phyloP scores from a whole-genome alignment of 345 rosid species.

The Clarkia xantiana region DNA sequence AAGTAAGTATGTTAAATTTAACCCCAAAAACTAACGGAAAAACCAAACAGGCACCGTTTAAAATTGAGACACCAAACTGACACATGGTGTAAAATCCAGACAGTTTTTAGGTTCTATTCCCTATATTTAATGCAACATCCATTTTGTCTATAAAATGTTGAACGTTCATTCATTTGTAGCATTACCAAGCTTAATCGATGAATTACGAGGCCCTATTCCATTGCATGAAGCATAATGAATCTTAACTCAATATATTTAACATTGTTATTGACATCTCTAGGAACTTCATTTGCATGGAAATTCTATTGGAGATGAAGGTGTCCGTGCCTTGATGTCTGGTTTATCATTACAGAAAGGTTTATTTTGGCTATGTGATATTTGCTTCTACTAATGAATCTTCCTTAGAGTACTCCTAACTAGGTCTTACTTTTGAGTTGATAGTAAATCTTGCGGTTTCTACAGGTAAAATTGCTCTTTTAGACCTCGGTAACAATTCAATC shows the following conservation, averaged over 20 bases:
- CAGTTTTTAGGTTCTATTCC: no score
- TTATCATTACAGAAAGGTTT: conserved; percentile 88
- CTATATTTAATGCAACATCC: not conserved
- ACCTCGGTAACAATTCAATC: conserved; percentile 88
- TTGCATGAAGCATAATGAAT: not conserved
- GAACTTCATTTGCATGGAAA: conserved; percentile 95
- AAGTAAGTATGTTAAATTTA: no score
- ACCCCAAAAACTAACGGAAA: no score
- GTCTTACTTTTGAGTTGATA: no score
- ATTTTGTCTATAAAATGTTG: no score
- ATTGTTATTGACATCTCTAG: conserved; percentile 20
- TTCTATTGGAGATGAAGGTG: conserved; percentile 91
- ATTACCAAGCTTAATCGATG: no score
- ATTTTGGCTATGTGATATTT: conserved; percentile 7
- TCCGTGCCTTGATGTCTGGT: conserved; percentile 65
- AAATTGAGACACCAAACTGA: no score
- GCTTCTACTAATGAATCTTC: not conserved
- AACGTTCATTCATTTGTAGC: no score
- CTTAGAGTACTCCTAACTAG: not conserved
- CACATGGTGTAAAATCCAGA: no score
- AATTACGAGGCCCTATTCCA: not conserved
- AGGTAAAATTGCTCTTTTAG: conserved; percentile 26
- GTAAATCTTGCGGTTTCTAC: not conserved
- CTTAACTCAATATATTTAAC: not conserved
- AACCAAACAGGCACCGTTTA: no score